Conservation (phyloP, 139 green algal genomes). For the Coccomyxa sp. region DNA sequence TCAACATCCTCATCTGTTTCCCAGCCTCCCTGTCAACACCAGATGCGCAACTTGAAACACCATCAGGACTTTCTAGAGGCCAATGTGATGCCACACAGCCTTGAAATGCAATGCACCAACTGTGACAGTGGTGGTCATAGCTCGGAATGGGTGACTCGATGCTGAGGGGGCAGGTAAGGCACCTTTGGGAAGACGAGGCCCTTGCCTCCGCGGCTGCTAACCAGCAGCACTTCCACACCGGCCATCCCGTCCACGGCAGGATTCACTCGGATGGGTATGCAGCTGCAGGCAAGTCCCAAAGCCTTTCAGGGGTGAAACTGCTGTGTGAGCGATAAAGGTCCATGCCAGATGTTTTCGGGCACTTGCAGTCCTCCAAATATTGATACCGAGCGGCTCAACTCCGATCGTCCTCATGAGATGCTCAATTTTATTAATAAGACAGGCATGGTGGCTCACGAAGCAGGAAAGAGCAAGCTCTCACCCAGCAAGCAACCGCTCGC, state of each 20-base stretch:
- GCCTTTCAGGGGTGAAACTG: not conserved
- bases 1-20: slow-evolving; percentile 87
- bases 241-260: slow-evolving; percentile 7
- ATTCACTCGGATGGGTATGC: slow-evolving; percentile 69
- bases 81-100: not conserved
- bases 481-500: slow-evolving; percentile 68
- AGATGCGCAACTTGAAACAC: not conserved
- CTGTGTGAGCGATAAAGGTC: not conserved
- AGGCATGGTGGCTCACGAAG: not conserved
- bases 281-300: slow-evolving; percentile 40
- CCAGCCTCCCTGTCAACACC: slow-evolving; percentile 75
- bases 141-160: too few species aligned
- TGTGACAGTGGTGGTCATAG: too few species aligned
- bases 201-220: slow-evolving; percentile 68
- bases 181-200: slow-evolving; percentile 85
- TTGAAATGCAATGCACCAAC: not conserved
- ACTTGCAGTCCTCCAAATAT: not conserved
- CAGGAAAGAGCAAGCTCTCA: slow-evolving; percentile 12
- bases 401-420: too few species aligned
- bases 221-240: slow-evolving; percentile 62
- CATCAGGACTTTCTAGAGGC: not conserved
- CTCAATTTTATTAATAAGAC: too few species aligned
- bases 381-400: not conserved
- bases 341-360: not conserved
- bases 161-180: not conserved